These are phyloP conservation scores for Macrolepiota dolichaula DNA, from an alignment of 768 basidiomycete genomes.

Conservation along the genomic window DNA sequence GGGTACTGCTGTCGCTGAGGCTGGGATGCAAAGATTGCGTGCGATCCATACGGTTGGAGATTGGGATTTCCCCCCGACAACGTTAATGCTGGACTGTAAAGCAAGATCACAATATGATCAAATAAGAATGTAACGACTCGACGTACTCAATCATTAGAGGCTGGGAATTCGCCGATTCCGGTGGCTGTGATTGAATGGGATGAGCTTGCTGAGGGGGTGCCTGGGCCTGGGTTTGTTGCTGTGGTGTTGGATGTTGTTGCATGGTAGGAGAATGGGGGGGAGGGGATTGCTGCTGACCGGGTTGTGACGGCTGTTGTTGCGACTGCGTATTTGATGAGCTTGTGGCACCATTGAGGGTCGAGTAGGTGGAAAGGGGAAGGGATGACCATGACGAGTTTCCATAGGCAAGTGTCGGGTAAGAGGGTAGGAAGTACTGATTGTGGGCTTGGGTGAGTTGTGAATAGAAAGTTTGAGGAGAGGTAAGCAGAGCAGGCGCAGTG, in stretches of 20 bases:
- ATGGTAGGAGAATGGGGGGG: constrained; percentile 16
- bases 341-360: constrained; percentile 77
- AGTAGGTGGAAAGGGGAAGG: constrained; percentile 70
- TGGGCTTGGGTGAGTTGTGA: constrained; percentile 19
- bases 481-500: constrained; percentile 36
- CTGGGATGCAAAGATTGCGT: constrained; percentile 13
- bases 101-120: constrained; percentile 9
- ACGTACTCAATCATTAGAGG: constrained; percentile 73
- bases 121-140: constrained; percentile 8
- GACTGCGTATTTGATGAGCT: constrained; percentile 33
- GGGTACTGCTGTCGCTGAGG: constrained; percentile 23
- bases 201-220: constrained; percentile 23
- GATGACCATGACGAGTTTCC: constrained; percentile 34
- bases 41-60: constrained; percentile 8
- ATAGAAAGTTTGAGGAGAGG: constrained; percentile 39
- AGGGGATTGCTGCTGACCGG: constrained; percentile 18
- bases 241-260: constrained; percentile 23
- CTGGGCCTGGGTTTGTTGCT: constrained; percentile 19
- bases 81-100: constrained; percentile 56
- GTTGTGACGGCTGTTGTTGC: constrained; percentile 19
- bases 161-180: constrained; percentile 27
- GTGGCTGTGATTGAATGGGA: constrained; percentile 23
- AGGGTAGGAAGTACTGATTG: constrained; percentile 38
- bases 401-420: constrained; percentile 54
- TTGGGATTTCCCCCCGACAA: constrained; percentile 42